phyloP scores from a whole-genome alignment of 2,329 filamentous ascomycete genomes.

The Stagonosporopsis cucurbitacearum region DNA sequence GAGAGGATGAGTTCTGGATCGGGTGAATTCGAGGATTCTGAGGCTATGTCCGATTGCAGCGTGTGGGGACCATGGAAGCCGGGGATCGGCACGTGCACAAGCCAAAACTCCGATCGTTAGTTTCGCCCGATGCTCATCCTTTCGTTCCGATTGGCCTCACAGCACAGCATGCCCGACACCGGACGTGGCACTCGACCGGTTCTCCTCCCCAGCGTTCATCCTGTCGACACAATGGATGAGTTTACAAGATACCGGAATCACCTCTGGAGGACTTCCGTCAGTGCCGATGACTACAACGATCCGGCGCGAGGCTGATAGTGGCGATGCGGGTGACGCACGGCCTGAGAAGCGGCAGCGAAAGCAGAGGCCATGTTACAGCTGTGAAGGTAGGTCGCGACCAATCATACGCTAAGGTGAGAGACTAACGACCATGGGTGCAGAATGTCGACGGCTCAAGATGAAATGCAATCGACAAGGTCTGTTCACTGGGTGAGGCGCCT shows the following conservation, averaged over 20 bases:
- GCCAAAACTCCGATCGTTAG: no score
- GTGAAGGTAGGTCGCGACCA: constrained; percentile 1
- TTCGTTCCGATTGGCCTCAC: background rate
- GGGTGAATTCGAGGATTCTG: background rate
- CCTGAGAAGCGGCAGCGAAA: constrained; percentile 3
- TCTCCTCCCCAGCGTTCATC: background rate
- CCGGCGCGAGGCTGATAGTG: background rate
- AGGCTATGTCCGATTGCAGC: background rate
- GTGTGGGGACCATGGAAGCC: background rate
- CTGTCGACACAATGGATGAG: background rate
- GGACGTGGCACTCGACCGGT: background rate
- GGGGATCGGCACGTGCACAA: background rate
- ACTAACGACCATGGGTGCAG: background rate
- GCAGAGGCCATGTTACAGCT: constrained; percentile 14
- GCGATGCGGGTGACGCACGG: background rate
- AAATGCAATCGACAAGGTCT: constrained; percentile 3
- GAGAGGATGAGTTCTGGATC: no score
- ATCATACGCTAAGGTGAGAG: background rate
- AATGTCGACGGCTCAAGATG: constrained; percentile 12
- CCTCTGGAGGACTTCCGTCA: background rate
- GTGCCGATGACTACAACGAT: background rate
- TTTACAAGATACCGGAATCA: background rate
- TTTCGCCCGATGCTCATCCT: no score
- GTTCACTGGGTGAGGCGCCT: background rate
- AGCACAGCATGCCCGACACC: background rate